Evolutionary conservation across 192 early-diverging fungal species (phyloP).

Genomic region (Chytriomyces sp.): DNA sequence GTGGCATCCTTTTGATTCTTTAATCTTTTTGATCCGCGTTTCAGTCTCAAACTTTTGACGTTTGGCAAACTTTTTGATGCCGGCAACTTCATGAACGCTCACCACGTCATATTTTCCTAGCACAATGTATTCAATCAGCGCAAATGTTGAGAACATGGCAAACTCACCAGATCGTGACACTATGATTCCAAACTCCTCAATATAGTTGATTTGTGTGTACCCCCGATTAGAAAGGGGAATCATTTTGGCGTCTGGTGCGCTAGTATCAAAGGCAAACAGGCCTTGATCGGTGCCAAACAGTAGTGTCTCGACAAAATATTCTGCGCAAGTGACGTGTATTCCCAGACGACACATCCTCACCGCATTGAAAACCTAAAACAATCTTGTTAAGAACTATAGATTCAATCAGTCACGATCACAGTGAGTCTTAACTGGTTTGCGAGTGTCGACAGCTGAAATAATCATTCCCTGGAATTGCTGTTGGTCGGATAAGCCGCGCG

Average conservation of each 20-base stretch:
- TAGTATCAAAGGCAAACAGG: slow-evolving; percentile 54
- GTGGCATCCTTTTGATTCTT: slow-evolving; percentile 55
- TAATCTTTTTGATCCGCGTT: slow-evolving; percentile 54
- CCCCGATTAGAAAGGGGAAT: slow-evolving; percentile 50
- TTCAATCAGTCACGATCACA: background rate
- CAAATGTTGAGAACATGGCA: background rate
- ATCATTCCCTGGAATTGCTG: too few species aligned
- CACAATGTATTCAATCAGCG: background rate
- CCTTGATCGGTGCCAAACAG: slow-evolving; percentile 62
- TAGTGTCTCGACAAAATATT: slow-evolving; percentile 51
- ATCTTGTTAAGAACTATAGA: background rate
- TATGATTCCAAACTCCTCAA: slow-evolving; percentile 52
- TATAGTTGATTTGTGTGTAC: slow-evolving; percentile 52
- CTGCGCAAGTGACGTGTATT: slow-evolving; percentile 56
- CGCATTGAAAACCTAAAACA: slow-evolving; percentile 55
- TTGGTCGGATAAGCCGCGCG: too few species aligned
- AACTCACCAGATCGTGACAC: slow-evolving; percentile 53
- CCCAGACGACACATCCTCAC: slow-evolving; percentile 51
- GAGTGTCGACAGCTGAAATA: too few species aligned
- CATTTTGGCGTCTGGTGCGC: slow-evolving; percentile 42
- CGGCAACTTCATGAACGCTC: slow-evolving; percentile 48
- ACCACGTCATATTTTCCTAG: slow-evolving; percentile 55
- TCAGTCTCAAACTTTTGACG: slow-evolving; percentile 58
- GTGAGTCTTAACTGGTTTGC: background rate
- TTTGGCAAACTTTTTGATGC: slow-evolving; percentile 40